Evolutionary conservation across 164 flowering plant species (phyloP).

Genomic region (Brasenia schreberi): DNA sequence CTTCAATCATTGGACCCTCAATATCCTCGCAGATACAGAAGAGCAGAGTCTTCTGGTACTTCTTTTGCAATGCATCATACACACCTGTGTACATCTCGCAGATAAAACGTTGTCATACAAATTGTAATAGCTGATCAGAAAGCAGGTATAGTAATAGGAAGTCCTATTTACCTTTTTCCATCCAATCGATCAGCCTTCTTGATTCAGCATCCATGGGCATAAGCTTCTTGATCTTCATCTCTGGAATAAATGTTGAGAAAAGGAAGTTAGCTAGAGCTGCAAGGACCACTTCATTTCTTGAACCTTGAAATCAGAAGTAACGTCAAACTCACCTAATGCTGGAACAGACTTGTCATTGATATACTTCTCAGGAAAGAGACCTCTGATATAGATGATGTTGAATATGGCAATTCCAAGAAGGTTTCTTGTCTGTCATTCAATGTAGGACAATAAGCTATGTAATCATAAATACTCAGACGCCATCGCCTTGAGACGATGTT

Average conservation of each 20-base stretch:
- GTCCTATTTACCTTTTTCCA: constrained; percentile 65
- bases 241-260: constrained; percentile 18
- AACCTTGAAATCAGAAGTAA: neutral
- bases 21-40: constrained; percentile 75
- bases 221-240: constrained; percentile 92
- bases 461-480: neutral
- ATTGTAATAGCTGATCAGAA: neutral
- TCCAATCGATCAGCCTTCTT: constrained; percentile 87
- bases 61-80: constrained; percentile 82
- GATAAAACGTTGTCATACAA: neutral
- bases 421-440: constrained; percentile 56
- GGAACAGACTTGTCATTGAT: constrained; percentile 90
- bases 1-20: constrained; percentile 88
- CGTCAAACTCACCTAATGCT: constrained; percentile 48
- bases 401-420: constrained; percentile 88
- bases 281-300: neutral
- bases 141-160: neutral
- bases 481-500: neutral
- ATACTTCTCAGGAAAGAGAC: constrained; percentile 88
- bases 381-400: constrained; percentile 94
- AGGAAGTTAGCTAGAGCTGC: neutral
- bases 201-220: constrained; percentile 96
- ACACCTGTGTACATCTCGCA: constrained; percentile 39
- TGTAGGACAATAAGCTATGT: neutral
- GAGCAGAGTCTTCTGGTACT: constrained; percentile 73